phyloP scores from a whole-genome alignment of 2,329 filamentous ascomycete species.

The Beauveria sp. region DNA sequence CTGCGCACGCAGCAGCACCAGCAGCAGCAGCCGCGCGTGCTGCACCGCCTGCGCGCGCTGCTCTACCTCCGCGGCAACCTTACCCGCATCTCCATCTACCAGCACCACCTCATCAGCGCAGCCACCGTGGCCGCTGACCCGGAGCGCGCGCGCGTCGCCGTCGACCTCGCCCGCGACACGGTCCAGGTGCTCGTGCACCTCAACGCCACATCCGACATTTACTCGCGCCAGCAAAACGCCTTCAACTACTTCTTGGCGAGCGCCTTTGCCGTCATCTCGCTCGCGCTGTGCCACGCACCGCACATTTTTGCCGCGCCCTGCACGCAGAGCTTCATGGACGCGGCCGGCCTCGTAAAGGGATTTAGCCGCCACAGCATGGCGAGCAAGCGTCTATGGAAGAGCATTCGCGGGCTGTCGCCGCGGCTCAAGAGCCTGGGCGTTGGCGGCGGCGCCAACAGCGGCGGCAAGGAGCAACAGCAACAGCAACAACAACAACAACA shows the following conservation, averaged over 20 bases:
- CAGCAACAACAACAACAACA: not conserved
- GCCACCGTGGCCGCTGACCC: constrained; percentile 29
- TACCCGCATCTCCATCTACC: constrained; percentile 35
- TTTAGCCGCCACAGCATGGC: constrained; percentile 26
- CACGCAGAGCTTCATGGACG: constrained; percentile 25
- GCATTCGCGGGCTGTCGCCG: constrained; percentile 26
- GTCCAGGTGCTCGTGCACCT: constrained; percentile 23
- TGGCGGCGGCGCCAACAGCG: not conserved
- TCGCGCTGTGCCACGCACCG: constrained; percentile 38
- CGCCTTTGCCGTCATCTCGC: constrained; percentile 28
- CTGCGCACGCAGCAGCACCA: constrained; percentile 1
- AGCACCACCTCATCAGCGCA: constrained; percentile 32
- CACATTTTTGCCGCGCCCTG: constrained; percentile 31
- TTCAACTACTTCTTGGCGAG: constrained; percentile 24
- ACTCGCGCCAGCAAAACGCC: constrained; percentile 20
- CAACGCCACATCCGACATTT: constrained; percentile 21
- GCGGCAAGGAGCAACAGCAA: not conserved
- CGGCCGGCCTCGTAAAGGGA: constrained; percentile 24
- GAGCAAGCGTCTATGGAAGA: constrained; percentile 29
- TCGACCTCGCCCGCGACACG: constrained; percentile 24
- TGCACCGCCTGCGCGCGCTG: constrained; percentile 34
- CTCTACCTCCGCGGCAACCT: constrained; percentile 39
- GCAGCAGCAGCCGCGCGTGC: constrained; percentile 25
- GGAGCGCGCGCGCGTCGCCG: constrained; percentile 29
- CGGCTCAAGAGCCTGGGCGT: constrained; percentile 22